Conservation (phyloP, 306 rosid genomes). For the Prunus davidiana region DNA sequence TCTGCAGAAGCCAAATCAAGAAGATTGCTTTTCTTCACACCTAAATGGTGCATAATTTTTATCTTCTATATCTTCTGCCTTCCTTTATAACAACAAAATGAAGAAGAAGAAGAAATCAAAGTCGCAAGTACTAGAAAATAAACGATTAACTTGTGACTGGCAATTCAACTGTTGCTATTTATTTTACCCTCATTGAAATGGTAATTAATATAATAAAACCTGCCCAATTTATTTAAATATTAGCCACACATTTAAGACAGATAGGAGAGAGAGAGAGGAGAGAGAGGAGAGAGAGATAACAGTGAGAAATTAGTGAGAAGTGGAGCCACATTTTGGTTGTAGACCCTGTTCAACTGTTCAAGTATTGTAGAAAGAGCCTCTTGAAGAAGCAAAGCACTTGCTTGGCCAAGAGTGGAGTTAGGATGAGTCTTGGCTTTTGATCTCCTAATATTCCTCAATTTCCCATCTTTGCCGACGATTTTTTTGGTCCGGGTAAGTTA, state of each 20-base stretch:
- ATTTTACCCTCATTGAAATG: constrained; percentile 33
- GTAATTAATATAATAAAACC: constrained; percentile 16
- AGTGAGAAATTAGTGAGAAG: constrained; percentile 35
- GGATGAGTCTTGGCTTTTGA: constrained; percentile 38
- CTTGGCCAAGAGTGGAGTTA: constrained; percentile 50
- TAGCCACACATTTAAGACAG: constrained; percentile 41
- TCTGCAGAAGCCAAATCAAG: constrained; percentile 40
- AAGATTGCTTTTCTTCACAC: constrained; percentile 55
- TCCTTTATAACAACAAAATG: not conserved
- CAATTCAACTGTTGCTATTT: constrained; percentile 25
- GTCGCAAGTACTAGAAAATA: constrained; percentile 11
- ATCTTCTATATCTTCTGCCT: constrained; percentile 7
- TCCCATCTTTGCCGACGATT: constrained; percentile 18
- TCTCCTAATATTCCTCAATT: constrained; percentile 33
- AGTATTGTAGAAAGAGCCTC: not conserved
- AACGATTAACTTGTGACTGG: constrained; percentile 29
- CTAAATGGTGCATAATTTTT: constrained; percentile 51
- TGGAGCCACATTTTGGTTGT: constrained; percentile 32
- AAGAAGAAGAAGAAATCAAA: constrained; percentile 10
- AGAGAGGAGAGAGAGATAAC: constrained; percentile 9
- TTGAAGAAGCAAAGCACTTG: constrained; percentile 23
- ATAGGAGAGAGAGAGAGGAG: constrained; percentile 14
- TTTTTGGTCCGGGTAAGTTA: constrained; percentile 34
- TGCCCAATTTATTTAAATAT: constrained; percentile 2
- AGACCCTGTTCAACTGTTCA: constrained; percentile 30